Evolutionary conservation across 2,329 filamentous ascomycete genomes (phyloP).

Genomic region (Venturia effusa): DNA sequence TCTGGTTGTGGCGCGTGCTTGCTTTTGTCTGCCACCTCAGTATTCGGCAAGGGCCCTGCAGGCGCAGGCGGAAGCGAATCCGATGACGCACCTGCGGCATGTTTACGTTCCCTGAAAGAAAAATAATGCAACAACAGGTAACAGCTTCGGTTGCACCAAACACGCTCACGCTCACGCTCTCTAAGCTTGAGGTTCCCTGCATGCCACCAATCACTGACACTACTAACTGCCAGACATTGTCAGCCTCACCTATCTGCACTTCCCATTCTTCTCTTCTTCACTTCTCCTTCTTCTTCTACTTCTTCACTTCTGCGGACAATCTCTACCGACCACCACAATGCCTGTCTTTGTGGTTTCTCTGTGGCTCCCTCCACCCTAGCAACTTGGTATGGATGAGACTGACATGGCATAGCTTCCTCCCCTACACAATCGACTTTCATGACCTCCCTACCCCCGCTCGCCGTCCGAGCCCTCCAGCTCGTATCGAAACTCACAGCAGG

Average conservation of each 20-base stretch:
- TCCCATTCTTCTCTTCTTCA: background rate
- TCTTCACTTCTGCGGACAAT: background rate
- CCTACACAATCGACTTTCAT: slow-evolving; percentile 64
- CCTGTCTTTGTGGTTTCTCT: slow-evolving; percentile 50
- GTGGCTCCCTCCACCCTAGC: slow-evolving; percentile 29
- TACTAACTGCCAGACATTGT: background rate
- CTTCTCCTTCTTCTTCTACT: background rate
- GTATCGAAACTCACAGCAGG: slow-evolving; percentile 27
- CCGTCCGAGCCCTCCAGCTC: slow-evolving; percentile 17
- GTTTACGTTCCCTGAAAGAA: background rate
- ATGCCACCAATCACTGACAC: too few relatives aligned
- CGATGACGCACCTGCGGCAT: background rate
- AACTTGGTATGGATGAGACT: background rate
- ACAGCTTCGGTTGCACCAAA: background rate
- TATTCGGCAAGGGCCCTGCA: background rate
- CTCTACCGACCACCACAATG: slow-evolving; percentile 28
- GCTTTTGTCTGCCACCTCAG: background rate
- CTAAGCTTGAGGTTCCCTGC: background rate
- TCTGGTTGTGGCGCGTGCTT: background rate
- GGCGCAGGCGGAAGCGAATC: too few relatives aligned
- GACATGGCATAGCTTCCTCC: slow-evolving; percentile 7
- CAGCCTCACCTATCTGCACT: background rate
- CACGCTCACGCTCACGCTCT: too few relatives aligned
- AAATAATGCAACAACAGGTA: background rate
- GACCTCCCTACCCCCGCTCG: slow-evolving; percentile 43